phyloP scores from a whole-genome alignment of 768 basidiomycete species.

The Amyloporia xantha region DNA sequence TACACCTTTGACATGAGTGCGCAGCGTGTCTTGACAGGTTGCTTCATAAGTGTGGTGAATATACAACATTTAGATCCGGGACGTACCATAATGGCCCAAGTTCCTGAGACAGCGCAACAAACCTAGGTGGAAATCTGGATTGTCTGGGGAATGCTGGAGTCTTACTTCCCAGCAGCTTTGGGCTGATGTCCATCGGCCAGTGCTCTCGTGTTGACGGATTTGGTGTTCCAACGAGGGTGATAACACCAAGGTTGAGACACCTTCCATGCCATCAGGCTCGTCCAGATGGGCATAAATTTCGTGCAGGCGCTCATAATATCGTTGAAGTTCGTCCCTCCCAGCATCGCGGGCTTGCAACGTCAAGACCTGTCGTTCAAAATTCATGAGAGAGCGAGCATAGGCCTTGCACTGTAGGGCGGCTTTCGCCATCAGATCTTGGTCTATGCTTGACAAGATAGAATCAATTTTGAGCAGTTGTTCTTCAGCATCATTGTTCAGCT shows the following conservation, averaged over 20 bases:
- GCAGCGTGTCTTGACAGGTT: conserved; percentile 70
- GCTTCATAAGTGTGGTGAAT: conserved; percentile 3
- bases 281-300: conserved; percentile 95
- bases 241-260: conserved; percentile 81
- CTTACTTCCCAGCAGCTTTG: conserved; percentile 99
- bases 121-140: conserved; percentile 83
- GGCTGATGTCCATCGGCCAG: conserved; percentile 94
- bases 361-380: conserved; percentile 81
- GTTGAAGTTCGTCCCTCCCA: conserved; percentile 41
- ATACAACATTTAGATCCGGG: not conserved
- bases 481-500: conserved; percentile 33
- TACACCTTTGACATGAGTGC: conserved; percentile 91
- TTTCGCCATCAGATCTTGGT: conserved; percentile 83
- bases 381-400: conserved; percentile 91
- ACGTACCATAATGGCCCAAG: conserved; percentile 92
- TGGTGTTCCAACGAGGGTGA: conserved; percentile 91
- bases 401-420: conserved; percentile 94
- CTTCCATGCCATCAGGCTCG: conserved; percentile 99
- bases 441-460: conserved; percentile 75
- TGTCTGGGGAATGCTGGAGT: conserved; percentile 85
- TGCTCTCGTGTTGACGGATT: conserved; percentile 96
- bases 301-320: conserved; percentile 84
- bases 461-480: conserved; percentile 70
- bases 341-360: conserved; percentile 29
- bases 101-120: conserved; percentile 87